A percentile compares a stretch with the other conserved stretches of the same genome.
Evolutionary conservation across 2,329 filamentous ascomycete species (phyloP).

Genomic region (Ascochyta fabae): DNA sequence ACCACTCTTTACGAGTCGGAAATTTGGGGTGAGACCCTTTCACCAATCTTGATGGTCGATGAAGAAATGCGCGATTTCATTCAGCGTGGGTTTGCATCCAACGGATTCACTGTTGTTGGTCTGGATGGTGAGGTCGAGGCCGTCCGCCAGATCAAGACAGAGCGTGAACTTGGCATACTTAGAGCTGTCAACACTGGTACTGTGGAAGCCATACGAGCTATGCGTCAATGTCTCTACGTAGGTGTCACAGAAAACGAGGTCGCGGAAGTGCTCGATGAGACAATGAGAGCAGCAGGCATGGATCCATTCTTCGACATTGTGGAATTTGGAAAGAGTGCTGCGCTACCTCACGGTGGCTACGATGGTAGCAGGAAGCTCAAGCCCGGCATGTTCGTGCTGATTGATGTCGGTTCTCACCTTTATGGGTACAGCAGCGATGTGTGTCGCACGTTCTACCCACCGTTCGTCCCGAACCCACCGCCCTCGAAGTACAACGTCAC

Average conservation of each 20-base stretch:
- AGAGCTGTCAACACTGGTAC: conserved; percentile 69
- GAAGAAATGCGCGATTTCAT: conserved; percentile 71
- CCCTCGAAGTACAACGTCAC: conserved; percentile 24
- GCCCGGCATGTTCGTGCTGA: conserved; percentile 64
- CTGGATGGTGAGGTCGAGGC: conserved; percentile 62
- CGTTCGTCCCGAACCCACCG: conserved; percentile 29
- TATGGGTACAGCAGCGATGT: conserved; percentile 70
- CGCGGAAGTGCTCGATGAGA: conserved; percentile 61
- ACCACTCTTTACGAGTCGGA: conserved; percentile 55
- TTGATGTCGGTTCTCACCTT: conserved; percentile 68
- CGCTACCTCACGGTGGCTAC: conserved; percentile 62
- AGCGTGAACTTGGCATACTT: conserved; percentile 63
- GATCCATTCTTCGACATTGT: conserved; percentile 69
- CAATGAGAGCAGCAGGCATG: conserved; percentile 61
- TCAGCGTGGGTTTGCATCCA: conserved; percentile 60
- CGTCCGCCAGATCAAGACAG: conserved; percentile 65
- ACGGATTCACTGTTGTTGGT: conserved; percentile 64
- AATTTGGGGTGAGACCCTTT: conserved; percentile 45
- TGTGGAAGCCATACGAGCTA: conserved; percentile 65
- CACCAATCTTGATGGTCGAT: conserved; percentile 64
- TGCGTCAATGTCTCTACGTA: conserved; percentile 62
- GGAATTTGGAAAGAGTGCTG: conserved; percentile 64
- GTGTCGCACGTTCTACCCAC: conserved; percentile 65
- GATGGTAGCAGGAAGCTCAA: conserved; percentile 59
- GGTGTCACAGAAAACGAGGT: conserved; percentile 67